Evolutionary conservation across 306 rosid species (phyloP).

Genomic region (Dryas octopetala): DNA sequence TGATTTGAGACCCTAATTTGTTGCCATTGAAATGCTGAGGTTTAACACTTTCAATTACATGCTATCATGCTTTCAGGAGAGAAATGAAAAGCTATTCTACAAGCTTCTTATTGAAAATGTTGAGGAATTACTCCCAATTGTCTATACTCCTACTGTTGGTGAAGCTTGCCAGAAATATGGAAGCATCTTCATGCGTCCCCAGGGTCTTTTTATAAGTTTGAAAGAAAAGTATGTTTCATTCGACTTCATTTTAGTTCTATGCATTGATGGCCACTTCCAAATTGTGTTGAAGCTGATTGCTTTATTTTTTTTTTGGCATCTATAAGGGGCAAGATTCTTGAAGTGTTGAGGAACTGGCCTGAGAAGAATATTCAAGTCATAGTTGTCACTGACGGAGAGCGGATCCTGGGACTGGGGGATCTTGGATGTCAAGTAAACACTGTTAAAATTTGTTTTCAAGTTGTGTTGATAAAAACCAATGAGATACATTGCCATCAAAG

Average conservation of each 20-base stretch:
- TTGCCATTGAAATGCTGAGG: not conserved
- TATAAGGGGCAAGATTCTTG: slow-evolving; percentile 82
- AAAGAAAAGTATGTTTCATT: slow-evolving; percentile 73
- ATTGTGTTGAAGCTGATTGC: slow-evolving; percentile 23
- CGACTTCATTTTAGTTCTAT: slow-evolving; percentile 15
- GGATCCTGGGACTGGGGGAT: slow-evolving; percentile 93
- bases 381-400: slow-evolving; percentile 96
- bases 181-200: slow-evolving; percentile 74
- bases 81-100: slow-evolving; percentile 83
- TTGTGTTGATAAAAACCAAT: not conserved
- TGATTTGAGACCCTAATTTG: slow-evolving; percentile 8
- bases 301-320: slow-evolving; percentile 16
- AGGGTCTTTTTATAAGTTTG: slow-evolving; percentile 93
- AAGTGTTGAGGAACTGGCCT: slow-evolving; percentile 97
- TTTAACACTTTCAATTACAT: not conserved
- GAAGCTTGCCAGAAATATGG: slow-evolving; percentile 99
- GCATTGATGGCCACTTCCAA: slow-evolving; percentile 14
- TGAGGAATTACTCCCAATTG: slow-evolving; percentile 94
- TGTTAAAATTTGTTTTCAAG: slow-evolving; percentile 1
- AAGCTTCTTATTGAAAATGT: slow-evolving; percentile 76
- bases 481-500: not conserved
- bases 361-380: slow-evolving; percentile 93
- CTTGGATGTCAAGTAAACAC: slow-evolving; percentile 88
- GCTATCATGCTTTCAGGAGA: slow-evolving; percentile 60
- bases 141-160: slow-evolving; percentile 96